Evolutionary conservation across 2,329 filamentous ascomycete species (phyloP).

Genomic region (Arthrobotrys megalospora): DNA sequence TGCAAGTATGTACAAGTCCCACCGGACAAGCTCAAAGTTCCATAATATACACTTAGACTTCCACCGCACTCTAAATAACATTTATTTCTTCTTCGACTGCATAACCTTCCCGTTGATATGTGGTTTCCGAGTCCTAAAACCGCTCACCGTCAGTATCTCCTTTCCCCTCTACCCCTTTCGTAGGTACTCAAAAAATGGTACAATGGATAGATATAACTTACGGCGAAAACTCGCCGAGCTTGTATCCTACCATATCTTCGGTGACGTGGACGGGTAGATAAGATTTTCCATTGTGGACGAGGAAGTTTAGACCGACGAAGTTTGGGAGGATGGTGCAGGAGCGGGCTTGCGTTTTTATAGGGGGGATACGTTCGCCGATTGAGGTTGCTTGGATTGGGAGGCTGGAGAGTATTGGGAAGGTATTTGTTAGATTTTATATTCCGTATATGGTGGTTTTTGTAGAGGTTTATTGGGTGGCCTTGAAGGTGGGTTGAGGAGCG

Average conservation of each 20-base stretch:
- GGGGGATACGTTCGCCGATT: constrained; percentile 76
- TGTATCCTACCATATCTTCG: constrained; percentile 96
- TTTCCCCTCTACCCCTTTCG: constrained; percentile 1
- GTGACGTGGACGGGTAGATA: constrained; percentile 88
- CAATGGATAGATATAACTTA: constrained; percentile 71
- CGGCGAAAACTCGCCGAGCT: constrained; percentile 92
- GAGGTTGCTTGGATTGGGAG: constrained; percentile 69
- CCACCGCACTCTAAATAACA: not conserved
- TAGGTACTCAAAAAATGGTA: no score
- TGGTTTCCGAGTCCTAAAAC: constrained; percentile 46
- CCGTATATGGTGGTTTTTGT: constrained; percentile 58
- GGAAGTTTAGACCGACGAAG: constrained; percentile 90
- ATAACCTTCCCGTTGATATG: constrained; percentile 18
- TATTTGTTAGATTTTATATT: constrained; percentile 40
- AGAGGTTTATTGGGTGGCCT: not conserved
- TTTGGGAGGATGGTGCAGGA: constrained; percentile 91
- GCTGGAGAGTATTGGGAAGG: constrained; percentile 65
- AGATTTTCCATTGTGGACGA: constrained; percentile 90
- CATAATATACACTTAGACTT: constrained; percentile 5
- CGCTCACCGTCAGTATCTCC: not conserved
- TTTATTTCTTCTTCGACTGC: constrained; percentile 27
- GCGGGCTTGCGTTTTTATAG: constrained; percentile 88
- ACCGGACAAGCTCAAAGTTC: not conserved
- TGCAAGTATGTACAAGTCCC: constrained; percentile 30
- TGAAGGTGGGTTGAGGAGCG: no score